Conservation (phyloP, 305 asterid genomes). For the Ilex paraguariensis region DNA sequence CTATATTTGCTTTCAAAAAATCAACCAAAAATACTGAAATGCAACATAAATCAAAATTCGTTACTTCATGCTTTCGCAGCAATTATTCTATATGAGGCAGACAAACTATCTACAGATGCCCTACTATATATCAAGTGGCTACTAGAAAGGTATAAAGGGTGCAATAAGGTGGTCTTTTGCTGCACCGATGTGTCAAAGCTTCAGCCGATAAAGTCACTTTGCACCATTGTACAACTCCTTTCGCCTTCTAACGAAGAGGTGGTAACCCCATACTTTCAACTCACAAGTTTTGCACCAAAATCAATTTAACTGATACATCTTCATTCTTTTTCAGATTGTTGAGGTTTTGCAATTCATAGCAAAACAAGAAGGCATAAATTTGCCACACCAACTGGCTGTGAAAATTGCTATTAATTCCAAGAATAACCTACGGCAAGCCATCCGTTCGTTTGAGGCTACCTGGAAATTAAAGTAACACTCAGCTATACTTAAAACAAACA, state of each 20-base stretch:
- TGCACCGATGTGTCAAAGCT: slow-evolving; percentile 6
- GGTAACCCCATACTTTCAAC: neutral
- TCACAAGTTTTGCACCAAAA: neutral
- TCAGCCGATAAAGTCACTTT: neutral
- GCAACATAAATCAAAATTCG: slow-evolving; percentile 1
- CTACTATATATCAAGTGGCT: slow-evolving; percentile 72
- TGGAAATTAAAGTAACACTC: slow-evolving; percentile 57
- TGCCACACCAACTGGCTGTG: slow-evolving; percentile 51
- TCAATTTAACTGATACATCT: neutral
- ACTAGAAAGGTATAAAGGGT: slow-evolving; percentile 48
- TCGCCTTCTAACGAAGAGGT: slow-evolving; percentile 82
- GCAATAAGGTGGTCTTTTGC: slow-evolving; percentile 7
- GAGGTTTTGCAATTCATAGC: slow-evolving; percentile 72
- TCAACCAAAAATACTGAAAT: neutral
- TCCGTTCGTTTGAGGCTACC: slow-evolving; percentile 91
- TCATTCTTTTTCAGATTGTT: slow-evolving; percentile 42
- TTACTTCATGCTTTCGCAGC: slow-evolving; percentile 42
- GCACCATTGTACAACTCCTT: slow-evolving; percentile 4
- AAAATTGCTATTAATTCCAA: slow-evolving; percentile 65
- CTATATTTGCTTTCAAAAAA: slow-evolving; percentile 2
- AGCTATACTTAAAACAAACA: neutral
- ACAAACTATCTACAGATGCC: slow-evolving; percentile 67
- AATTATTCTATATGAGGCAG: slow-evolving; percentile 64
- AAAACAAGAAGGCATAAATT: slow-evolving; percentile 44
- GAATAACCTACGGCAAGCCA: slow-evolving; percentile 85